Evolutionary conservation across 495 filamentous ascomycete genomes (phyloP).

Genomic region (Pyronema omphalodes): DNA sequence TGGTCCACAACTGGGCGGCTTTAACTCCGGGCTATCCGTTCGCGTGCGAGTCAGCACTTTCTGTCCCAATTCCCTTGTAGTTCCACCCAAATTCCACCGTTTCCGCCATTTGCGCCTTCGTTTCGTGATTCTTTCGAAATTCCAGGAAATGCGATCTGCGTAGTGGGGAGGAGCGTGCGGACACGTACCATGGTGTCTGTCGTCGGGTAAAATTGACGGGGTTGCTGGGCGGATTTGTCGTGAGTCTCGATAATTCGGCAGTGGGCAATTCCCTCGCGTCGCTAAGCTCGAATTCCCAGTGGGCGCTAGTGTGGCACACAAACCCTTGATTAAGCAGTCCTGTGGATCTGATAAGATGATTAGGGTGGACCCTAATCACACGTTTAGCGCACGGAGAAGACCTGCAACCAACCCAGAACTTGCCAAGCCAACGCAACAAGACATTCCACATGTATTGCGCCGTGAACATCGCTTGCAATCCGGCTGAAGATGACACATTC

Average conservation of each 20-base stretch:
- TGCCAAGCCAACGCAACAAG: no score
- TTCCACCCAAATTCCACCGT: neutral
- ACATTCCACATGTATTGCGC: no score
- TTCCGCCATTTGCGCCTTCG: neutral
- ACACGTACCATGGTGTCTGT: slow-evolving; percentile 33
- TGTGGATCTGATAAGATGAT: neutral
- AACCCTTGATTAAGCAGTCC: neutral
- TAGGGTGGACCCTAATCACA: neutral
- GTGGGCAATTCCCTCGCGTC: neutral
- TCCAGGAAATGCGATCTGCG: slow-evolving; percentile 3
- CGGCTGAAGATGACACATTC: no score
- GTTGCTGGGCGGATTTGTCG: slow-evolving; percentile 21
- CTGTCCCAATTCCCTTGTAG: neutral
- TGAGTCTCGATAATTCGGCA: slow-evolving; percentile 18
- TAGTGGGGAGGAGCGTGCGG: slow-evolving; percentile 3
- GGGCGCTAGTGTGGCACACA: neutral
- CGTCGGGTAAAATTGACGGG: slow-evolving; percentile 24
- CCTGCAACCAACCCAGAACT: no score
- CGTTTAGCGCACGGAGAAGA: no score
- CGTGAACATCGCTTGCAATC: no score
- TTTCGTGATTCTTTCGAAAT: slow-evolving; percentile 2
- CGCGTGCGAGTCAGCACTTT: slow-evolving; percentile 12
- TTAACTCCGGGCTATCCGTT: slow-evolving; percentile 43
- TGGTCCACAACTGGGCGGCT: slow-evolving; percentile 86
- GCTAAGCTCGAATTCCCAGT: neutral